These are phyloP conservation scores for Phlegmacium glaucopus DNA, from an alignment of 768 basidiomycete species.

Conservation along the genomic window DNA sequence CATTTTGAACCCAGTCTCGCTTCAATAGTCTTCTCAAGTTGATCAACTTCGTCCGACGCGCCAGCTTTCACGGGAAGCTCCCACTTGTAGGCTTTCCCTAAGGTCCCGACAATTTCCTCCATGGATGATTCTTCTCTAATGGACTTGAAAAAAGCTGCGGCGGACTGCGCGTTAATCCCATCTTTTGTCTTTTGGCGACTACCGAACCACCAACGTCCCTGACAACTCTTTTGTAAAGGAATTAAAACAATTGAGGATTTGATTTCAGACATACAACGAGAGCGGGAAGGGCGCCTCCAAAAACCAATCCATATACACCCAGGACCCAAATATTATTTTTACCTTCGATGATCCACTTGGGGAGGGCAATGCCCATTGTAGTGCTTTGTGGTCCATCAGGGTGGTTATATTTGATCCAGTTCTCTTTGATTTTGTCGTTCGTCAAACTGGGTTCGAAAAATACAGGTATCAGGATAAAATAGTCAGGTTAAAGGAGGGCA, in stretches of 20 bases:
- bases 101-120: constrained; percentile 65
- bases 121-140: constrained; percentile 78
- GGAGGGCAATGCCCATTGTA: constrained; percentile 92
- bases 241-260: constrained; percentile 13
- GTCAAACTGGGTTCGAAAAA: constrained; percentile 56
- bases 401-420: constrained; percentile 86
- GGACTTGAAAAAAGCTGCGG: constrained; percentile 83
- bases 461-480: neutral
- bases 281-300: constrained; percentile 82
- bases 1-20: constrained; percentile 50
- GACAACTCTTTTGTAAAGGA: neutral
- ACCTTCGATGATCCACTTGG: constrained; percentile 89
- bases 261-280: constrained; percentile 54
- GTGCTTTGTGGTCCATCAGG: constrained; percentile 97
- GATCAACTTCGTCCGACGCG: constrained; percentile 35
- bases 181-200: constrained; percentile 89
- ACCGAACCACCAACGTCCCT: constrained; percentile 98
- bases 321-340: constrained; percentile 92
- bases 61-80: constrained; percentile 38
- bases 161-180: constrained; percentile 76
- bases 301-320: constrained; percentile 80
- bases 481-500: constrained; percentile 18
- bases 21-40: constrained; percentile 50
- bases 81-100: constrained; percentile 64
- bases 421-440: constrained; percentile 88